Conservation (phyloP, 1,284 basidiomycete genomes). For the Ganoderma sinense region DNA sequence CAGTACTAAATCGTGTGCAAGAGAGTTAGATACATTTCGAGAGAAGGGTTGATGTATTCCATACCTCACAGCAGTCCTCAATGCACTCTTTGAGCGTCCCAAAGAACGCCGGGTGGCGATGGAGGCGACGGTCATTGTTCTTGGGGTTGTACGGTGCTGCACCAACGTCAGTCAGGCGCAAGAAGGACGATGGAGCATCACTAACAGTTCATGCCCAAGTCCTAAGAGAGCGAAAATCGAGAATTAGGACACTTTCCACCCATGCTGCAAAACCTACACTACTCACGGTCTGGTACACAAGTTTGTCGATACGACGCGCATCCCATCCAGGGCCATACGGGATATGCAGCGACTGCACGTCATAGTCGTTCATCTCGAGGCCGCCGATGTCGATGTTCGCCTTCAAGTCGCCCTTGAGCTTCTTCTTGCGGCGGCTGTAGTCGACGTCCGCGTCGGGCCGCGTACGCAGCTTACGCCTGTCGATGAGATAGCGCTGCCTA, state of each 20-base stretch:
- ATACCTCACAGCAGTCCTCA: conserved; percentile 66
- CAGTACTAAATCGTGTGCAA: conserved; percentile 47
- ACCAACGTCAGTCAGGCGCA: neutral
- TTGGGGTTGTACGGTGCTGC: conserved; percentile 66
- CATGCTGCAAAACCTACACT: neutral
- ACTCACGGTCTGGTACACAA: conserved; percentile 59
- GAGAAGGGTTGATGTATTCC: neutral
- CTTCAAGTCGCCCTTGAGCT: conserved; percentile 62
- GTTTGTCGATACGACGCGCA: conserved; percentile 61
- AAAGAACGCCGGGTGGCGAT: conserved; percentile 70
- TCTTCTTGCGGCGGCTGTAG: conserved; percentile 35
- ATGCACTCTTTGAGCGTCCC: conserved; percentile 62
- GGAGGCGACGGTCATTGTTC: conserved; percentile 62
- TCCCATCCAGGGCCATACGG: conserved; percentile 71
- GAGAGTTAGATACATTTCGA: neutral
- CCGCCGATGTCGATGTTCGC: conserved; percentile 47
- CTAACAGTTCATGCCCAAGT: conserved; percentile 67
- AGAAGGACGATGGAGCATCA: no score
- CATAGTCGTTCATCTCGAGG: conserved; percentile 67
- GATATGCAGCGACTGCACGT: conserved; percentile 62
- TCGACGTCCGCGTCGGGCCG: conserved; percentile 43
- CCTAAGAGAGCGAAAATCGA: conserved; percentile 31
- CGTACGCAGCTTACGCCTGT: conserved; percentile 55
- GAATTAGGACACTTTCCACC: neutral
- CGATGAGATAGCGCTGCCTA: conserved; percentile 53